Conservation (phyloP, 345 rosid genomes). For the Nasturtium officinale region DNA sequence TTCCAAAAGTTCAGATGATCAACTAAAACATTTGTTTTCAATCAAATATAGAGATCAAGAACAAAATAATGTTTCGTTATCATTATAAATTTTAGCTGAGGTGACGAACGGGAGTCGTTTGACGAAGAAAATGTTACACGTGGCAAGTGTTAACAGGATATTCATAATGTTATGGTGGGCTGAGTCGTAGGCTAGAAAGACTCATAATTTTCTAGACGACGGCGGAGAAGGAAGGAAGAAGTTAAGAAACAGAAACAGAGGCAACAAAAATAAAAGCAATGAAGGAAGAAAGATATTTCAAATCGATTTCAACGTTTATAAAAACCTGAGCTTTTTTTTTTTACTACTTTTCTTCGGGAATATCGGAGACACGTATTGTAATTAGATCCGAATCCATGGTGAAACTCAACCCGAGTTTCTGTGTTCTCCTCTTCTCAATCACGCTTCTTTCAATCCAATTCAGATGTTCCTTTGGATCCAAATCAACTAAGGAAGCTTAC, state of each 20-base stretch:
- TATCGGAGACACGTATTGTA: constrained; percentile 12
- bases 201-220: background rate
- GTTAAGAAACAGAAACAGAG: constrained; percentile 19
- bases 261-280: background rate
- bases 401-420: constrained; percentile 37
- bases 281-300: constrained; percentile 22
- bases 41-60: background rate
- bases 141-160: background rate
- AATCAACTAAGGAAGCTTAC: constrained; percentile 63
- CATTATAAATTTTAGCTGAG: too few relatives aligned
- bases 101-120: background rate
- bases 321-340: background rate
- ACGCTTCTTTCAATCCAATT: constrained; percentile 42
- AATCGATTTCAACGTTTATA: constrained; percentile 30
- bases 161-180: background rate
- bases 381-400: constrained; percentile 15
- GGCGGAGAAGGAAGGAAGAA: background rate
- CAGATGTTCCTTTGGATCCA: constrained; percentile 45
- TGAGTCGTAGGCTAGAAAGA: constrained; percentile 8
- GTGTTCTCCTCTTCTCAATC: constrained; percentile 42
- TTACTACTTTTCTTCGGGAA: constrained; percentile 42
- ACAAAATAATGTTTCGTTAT: too few relatives aligned
- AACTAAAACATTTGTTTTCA: too few relatives aligned
- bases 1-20: background rate
- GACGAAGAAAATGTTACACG: background rate